Percentiles rank a stretch among this genome's conserved stretches.
Conservation (phyloP, 2,329 filamentous ascomycete genomes). For the Metarhizium guizhouense region DNA sequence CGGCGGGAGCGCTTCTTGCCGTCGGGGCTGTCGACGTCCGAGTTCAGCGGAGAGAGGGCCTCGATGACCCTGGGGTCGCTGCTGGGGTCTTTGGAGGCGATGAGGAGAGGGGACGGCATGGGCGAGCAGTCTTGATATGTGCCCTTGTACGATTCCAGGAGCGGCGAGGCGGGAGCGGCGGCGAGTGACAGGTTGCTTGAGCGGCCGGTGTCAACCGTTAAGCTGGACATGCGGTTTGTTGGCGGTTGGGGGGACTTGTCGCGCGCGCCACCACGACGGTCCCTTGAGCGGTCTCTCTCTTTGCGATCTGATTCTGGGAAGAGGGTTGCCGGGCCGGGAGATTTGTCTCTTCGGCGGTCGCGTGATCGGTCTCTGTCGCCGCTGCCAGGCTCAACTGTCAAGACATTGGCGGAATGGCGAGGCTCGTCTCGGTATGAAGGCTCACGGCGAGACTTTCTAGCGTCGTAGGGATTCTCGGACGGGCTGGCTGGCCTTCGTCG, state of each 20-base stretch:
- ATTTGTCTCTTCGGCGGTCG: conserved; percentile 22
- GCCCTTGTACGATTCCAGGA: conserved; percentile 86
- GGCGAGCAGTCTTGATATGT: conserved; percentile 93
- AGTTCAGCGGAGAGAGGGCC: conserved; percentile 42
- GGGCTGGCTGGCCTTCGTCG: conserved; percentile 5
- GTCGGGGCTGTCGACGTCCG: conserved; percentile 30
- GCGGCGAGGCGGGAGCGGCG: conserved; percentile 65
- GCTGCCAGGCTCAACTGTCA: conserved; percentile 31
- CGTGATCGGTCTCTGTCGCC: conserved; percentile 25
- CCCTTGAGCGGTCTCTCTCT: conserved; percentile 9
- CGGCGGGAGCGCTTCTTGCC: conserved; percentile 45
- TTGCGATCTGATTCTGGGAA: conserved; percentile 12
- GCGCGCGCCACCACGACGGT: conserved; percentile 22
- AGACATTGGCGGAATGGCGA: conserved; percentile 28
- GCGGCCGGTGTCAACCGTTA: conserved; percentile 40
- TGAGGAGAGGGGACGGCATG: conserved; percentile 75
- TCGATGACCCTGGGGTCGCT: conserved; percentile 42
- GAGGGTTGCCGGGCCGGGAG: conserved; percentile 13
- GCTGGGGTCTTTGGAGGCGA: conserved; percentile 36
- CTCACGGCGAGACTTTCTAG: conserved; percentile 12
- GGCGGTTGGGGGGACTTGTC: conserved; percentile 41
- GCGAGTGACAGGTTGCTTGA: conserved; percentile 34
- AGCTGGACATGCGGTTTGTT: conserved; percentile 39
- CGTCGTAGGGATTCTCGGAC: conserved; percentile 12
- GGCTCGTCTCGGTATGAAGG: conserved; percentile 24